These are phyloP conservation scores for Wickerhamiella brachini DNA, from an alignment of 805 yeast genomes.

Conservation along the genomic window DNA sequence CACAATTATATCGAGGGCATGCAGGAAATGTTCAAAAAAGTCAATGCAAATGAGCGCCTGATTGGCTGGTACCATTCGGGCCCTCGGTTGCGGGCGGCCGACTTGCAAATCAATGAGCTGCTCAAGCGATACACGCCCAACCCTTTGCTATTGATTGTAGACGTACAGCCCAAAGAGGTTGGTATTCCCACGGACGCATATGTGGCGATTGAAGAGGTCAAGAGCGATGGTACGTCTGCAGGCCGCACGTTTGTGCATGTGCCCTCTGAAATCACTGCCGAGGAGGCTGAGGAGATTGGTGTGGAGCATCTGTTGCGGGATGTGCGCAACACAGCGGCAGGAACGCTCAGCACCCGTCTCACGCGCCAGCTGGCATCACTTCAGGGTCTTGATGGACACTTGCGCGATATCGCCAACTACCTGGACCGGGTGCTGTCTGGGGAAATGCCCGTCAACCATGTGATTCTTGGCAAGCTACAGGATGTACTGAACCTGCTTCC, in stretches of 20 bases:
- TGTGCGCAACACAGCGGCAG: constrained; percentile 93
- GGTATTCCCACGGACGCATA: constrained; percentile 96
- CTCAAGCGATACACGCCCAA: constrained; percentile 71
- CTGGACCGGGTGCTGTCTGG: constrained; percentile 58
- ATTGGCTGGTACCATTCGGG: constrained; percentile 99
- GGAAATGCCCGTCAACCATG: constrained; percentile 75
- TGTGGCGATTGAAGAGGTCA: constrained; percentile 84
- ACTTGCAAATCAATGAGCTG: constrained; percentile 77
- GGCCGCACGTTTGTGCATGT: constrained; percentile 88
- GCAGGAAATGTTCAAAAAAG: constrained; percentile 96
- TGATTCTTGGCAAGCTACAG: constrained; percentile 81
- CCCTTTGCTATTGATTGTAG: constrained; percentile 80
- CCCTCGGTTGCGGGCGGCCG: constrained; percentile 78
- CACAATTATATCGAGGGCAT: constrained; percentile 91
- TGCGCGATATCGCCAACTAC: constrained; percentile 64
- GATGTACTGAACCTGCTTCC: constrained; percentile 91
- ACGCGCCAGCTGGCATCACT: constrained; percentile 83
- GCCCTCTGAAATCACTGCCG: constrained; percentile 88
- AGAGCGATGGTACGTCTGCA: constrained; percentile 87
- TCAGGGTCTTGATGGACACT: constrained; percentile 68
- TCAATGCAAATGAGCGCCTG: constrained; percentile 89
- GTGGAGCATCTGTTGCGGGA: constrained; percentile 93
- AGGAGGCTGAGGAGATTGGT: constrained; percentile 98
- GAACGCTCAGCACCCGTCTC: constrained; percentile 70
- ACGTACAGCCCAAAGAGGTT: constrained; percentile 69